Percentiles rank a stretch among this genome's conserved stretches.
These are phyloP conservation scores for Cercospora zeina DNA, from an alignment of 2,329 filamentous ascomycete genomes.

Conservation along the genomic window DNA sequence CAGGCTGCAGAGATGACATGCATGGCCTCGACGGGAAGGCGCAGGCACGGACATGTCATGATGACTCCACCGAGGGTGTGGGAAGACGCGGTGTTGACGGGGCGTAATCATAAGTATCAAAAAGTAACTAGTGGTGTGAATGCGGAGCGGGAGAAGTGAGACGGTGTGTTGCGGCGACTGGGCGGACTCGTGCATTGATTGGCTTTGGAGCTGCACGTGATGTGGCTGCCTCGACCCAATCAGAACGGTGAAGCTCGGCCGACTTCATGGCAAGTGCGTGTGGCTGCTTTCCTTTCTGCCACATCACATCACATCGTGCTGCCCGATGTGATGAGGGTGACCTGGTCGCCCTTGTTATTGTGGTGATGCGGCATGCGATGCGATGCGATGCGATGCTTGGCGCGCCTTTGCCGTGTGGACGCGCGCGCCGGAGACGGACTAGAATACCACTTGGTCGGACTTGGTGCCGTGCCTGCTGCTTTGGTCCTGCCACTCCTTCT, in stretches of 20 bases:
- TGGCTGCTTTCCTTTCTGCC: no score
- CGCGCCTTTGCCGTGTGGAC: no score
- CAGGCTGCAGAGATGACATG: slow-evolving; percentile 26
- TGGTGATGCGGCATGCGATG: no score
- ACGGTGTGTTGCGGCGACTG: slow-evolving; percentile 8
- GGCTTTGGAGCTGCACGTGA: background rate
- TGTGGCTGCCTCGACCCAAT: background rate
- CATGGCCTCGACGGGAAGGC: slow-evolving; percentile 22
- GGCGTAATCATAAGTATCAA: background rate
- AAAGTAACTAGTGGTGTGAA: no score
- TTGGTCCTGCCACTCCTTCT: background rate
- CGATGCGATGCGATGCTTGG: background rate
- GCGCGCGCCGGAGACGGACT: background rate
- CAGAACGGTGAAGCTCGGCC: background rate
- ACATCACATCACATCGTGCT: no score
- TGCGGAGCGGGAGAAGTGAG: slow-evolving; percentile 12
- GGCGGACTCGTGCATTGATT: background rate
- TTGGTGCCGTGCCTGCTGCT: slow-evolving; percentile 1
- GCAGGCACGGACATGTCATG: background rate
- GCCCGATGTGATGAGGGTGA: no score
- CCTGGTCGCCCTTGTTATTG: no score
- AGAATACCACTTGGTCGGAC: background rate
- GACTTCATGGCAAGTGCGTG: slow-evolving; percentile 21
- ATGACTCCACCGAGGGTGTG: background rate
- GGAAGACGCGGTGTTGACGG: background rate